Evolutionary conservation across 176 grass and related monocot genomes (phyloP), one percentile per base, ranked within the genome.

Genomic region (Aegilops umbellulata): DNA sequence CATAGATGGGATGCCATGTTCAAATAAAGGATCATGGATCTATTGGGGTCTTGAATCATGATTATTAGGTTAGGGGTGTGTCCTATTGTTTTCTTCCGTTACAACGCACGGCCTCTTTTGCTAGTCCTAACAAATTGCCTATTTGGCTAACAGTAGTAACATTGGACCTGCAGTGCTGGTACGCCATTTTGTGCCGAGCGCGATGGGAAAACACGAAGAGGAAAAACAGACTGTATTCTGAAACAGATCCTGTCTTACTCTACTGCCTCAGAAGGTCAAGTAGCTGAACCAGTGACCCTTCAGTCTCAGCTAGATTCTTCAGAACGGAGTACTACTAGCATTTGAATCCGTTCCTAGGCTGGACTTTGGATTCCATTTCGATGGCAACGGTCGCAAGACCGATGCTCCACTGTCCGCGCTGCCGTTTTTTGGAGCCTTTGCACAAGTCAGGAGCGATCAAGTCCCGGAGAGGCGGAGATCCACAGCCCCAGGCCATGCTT

Each of bases 351-450:
- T n/a, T 77, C 47, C 75, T 60, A 63, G 22, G 83, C 23, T 8
- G 51, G 49, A 12, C 70, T 26, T 86, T 27, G 83, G 80, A 90
- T 90, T 83, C 89, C 80, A 83, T 79, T 7, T 46, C 46, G 20
- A 23, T 49, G 11, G 76, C 41, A 84, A 65, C 75, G 55, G 82
- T 84, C 8, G 66, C 84, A 66, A 22, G 74, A 65, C 41, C 55
- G 22, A 84, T 39, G 64, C 64, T 15, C 49, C 74, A 14, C 23
- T 19, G 64, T 44, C 71, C 26, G 53, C 23, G 23, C 26, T 16
- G 23, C 78, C 51, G 8, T 42, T 30, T 80, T 86, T 86, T 82
- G 38, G 84, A 86, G 79, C 49, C 7, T 82, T 77, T 76, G 62
- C 64, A 10, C 19, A 68, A 81, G 65, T 64, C 17, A 81, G 22